Evolutionary conservation across 2,329 filamentous ascomycete species (phyloP).

Genomic region (Trichoderma brevicompactum): DNA sequence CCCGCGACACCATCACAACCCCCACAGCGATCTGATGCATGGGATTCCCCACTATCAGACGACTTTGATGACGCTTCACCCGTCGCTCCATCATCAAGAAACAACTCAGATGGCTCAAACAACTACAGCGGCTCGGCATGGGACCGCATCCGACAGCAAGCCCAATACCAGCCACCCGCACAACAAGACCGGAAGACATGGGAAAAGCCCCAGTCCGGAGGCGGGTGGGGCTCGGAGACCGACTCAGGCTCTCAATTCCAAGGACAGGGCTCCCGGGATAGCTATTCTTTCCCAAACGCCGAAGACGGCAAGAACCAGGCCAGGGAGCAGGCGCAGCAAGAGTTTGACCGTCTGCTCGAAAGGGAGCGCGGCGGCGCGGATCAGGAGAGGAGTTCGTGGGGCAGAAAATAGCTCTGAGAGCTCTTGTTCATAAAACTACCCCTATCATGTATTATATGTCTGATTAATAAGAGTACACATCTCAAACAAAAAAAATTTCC

Average conservation of each 20-base stretch:
- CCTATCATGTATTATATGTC: constrained; percentile 1
- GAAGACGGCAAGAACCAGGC: constrained; percentile 47
- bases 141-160: constrained; percentile 51
- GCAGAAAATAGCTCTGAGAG: constrained; percentile 31
- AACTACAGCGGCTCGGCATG: constrained; percentile 45
- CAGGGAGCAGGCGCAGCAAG: constrained; percentile 53
- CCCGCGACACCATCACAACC: constrained; percentile 24
- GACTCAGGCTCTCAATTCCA: constrained; percentile 34
- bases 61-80: constrained; percentile 52
- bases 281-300: constrained; percentile 43
- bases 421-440: background rate
- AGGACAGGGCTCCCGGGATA: constrained; percentile 33
- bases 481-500: too few species aligned
- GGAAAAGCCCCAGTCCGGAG: constrained; percentile 30
- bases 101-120: constrained; percentile 29
- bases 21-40: constrained; percentile 29
- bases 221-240: constrained; percentile 34
- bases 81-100: constrained; percentile 41
- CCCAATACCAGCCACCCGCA: constrained; percentile 37
- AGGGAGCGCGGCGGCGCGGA: constrained; percentile 45
- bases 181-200: constrained; percentile 32
- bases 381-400: constrained; percentile 38
- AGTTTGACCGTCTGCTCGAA: constrained; percentile 56
- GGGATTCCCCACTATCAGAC: constrained; percentile 36
- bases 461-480: background rate